A percentile compares a stretch with the other conserved stretches of the same genome.
Conservation (phyloP, 2,329 filamentous ascomycete species). For the Lachnellula occidentalis region DNA sequence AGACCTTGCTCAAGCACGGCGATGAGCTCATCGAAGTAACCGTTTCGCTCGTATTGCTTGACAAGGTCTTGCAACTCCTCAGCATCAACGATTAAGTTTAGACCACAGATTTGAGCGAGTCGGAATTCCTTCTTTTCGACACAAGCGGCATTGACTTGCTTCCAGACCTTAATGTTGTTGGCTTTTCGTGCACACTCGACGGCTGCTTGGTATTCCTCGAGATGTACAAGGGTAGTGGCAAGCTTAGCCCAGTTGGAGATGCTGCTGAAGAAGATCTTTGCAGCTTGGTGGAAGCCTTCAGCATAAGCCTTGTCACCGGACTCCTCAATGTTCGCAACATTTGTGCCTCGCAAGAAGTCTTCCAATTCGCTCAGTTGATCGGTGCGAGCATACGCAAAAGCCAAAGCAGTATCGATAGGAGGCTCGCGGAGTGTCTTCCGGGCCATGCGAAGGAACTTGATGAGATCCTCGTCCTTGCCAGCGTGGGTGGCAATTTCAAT, state of each 20-base stretch:
- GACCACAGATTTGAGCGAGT: constrained; percentile 95
- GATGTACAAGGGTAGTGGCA: constrained; percentile 93
- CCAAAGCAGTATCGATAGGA: constrained; percentile 85
- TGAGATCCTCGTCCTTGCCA: constrained; percentile 94
- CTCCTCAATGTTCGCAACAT: constrained; percentile 92
- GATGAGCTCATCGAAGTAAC: constrained; percentile 98
- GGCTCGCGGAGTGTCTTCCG: constrained; percentile 94
- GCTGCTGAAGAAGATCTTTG: constrained; percentile 97
- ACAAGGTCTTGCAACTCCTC: constrained; percentile 91
- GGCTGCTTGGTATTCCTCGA: constrained; percentile 93
- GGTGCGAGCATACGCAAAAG: constrained; percentile 87
- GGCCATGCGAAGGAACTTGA: constrained; percentile 95
- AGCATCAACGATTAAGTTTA: constrained; percentile 95
- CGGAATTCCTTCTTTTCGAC: constrained; percentile 98
- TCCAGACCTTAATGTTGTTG: constrained; percentile 99
- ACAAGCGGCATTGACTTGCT: constrained; percentile 94
- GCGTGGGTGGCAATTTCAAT: constrained; percentile 94
- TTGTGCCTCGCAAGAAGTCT: constrained; percentile 88
- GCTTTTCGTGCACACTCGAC: constrained; percentile 97
- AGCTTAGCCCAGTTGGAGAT: constrained; percentile 99
- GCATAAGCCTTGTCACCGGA: constrained; percentile 97
- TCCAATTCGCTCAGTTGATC: constrained; percentile 90
- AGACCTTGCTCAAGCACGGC: constrained; percentile 89
- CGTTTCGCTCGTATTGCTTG: constrained; percentile 92
- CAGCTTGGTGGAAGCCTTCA: constrained; percentile 89